phyloP scores from a whole-genome alignment of 2,329 filamentous ascomycete species.

The Fusarium sp. region DNA sequence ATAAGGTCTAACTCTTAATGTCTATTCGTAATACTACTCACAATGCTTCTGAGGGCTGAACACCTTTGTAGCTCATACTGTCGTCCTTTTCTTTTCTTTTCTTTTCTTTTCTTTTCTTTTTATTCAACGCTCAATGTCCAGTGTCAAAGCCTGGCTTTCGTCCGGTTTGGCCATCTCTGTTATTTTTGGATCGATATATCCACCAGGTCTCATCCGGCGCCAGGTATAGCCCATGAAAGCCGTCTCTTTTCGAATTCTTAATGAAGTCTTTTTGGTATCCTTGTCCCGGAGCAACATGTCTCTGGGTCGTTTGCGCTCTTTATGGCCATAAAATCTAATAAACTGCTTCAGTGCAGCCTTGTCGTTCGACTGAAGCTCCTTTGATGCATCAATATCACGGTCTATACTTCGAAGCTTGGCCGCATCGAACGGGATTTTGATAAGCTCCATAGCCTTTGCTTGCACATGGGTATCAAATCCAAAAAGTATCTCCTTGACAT shows the following conservation, averaged over 20 bases:
- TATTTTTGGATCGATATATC: constrained; percentile 39
- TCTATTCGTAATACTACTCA: constrained; percentile 40
- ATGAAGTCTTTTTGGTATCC: constrained; percentile 69
- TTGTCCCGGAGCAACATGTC: constrained; percentile 85
- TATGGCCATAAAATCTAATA: constrained; percentile 62
- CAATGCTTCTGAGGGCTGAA: constrained; percentile 1
- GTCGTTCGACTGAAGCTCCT: constrained; percentile 47
- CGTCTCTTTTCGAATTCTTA: constrained; percentile 81
- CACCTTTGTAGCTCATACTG: not conserved
- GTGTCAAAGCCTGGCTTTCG: not conserved
- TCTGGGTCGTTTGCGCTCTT: constrained; percentile 81
- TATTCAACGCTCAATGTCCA: not conserved
- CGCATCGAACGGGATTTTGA: constrained; percentile 60
- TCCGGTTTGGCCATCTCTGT: not conserved
- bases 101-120: not conserved
- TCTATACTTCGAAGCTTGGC: constrained; percentile 60
- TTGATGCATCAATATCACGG: constrained; percentile 55
- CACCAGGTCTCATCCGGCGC: constrained; percentile 58
- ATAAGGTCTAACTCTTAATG: constrained; percentile 37
- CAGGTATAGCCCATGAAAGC: constrained; percentile 94
- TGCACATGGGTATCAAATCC: constrained; percentile 55
- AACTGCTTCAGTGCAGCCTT: constrained; percentile 60
- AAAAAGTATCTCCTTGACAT: constrained; percentile 47
- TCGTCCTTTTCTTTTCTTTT: not conserved
- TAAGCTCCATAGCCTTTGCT: constrained; percentile 55